phyloP scores from a whole-genome alignment of 2,329 filamentous ascomycete genomes.

The Botrytis fragariae region DNA sequence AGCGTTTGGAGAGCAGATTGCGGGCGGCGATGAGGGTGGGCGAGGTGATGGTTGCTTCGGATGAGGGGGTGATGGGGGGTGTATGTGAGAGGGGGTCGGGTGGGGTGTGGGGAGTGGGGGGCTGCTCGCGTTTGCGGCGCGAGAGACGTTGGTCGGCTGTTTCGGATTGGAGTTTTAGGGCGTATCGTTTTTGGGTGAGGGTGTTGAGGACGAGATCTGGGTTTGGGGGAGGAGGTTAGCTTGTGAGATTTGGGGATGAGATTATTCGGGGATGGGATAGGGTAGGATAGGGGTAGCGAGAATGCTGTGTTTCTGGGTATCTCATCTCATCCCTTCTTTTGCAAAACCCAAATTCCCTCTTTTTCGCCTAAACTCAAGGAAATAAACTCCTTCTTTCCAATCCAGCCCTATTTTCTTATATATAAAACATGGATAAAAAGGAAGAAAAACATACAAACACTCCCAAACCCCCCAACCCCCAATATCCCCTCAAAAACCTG shows the following conservation, averaged over 20 bases:
- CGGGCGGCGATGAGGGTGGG: rapidly evolving
- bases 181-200: background rate
- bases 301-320: background rate
- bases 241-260: background rate
- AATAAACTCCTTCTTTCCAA: background rate
- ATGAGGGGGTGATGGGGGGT: background rate
- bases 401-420: too few species aligned
- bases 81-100: background rate
- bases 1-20: background rate
- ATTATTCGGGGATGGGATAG: background rate
- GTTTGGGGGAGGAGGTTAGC: background rate
- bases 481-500: background rate
- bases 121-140: background rate
- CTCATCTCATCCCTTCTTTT: background rate
- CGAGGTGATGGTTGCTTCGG: background rate
- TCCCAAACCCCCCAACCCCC: background rate
- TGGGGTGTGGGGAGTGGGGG: background rate
- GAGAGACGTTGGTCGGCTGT: background rate
- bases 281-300: background rate
- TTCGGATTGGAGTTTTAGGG: background rate
- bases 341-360: background rate
- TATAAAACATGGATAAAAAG: background rate
- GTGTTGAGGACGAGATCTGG: background rate
- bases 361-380: rapidly evolving
- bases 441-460: background rate